Evolutionary conservation across 2,329 filamentous ascomycete genomes (phyloP).

Genomic region (Knoxdaviesia capensis): DNA sequence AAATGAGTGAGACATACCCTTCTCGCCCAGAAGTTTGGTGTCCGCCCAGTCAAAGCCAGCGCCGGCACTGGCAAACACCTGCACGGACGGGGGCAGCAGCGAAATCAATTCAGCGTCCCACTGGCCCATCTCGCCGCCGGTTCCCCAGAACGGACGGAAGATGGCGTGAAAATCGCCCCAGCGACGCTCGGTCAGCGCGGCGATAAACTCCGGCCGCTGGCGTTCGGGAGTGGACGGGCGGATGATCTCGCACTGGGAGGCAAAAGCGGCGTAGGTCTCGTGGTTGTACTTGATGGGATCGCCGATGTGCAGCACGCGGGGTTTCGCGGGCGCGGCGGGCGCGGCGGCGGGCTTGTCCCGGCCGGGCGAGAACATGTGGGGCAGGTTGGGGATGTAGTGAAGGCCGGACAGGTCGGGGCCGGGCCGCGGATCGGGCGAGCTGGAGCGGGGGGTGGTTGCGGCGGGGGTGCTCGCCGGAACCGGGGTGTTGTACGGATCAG

Average conservation of each 20-base stretch:
- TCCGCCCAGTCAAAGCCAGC: constrained; percentile 50
- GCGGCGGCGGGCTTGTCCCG: constrained; percentile 4
- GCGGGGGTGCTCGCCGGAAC: constrained; percentile 15
- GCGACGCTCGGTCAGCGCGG: constrained; percentile 25
- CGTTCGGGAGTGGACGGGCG: constrained; percentile 30
- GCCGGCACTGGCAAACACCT: constrained; percentile 43
- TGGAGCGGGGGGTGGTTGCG: constrained; percentile 21
- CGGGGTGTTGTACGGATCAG: constrained; percentile 25
- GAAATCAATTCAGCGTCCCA: constrained; percentile 41
- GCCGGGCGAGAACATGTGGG: background rate
- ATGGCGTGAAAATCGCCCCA: constrained; percentile 36
- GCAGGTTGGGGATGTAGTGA: constrained; percentile 6
- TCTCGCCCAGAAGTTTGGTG: constrained; percentile 35
- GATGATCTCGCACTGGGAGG: constrained; percentile 24
- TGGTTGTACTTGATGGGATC: constrained; percentile 35
- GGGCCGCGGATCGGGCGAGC: constrained; percentile 15
- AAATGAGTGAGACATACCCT: constrained; percentile 19
- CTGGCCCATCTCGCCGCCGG: constrained; percentile 43
- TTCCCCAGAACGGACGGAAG: constrained; percentile 41
- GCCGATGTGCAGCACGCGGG: constrained; percentile 55
- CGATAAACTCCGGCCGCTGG: constrained; percentile 25
- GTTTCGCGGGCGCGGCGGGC: constrained; percentile 11
- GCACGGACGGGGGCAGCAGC: constrained; percentile 31
- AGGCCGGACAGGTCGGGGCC: constrained; percentile 2
- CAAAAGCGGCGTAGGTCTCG: constrained; percentile 22